Evolutionary conservation across 306 rosid genomes (phyloP).

Genomic region (Fragaria ananassa): DNA sequence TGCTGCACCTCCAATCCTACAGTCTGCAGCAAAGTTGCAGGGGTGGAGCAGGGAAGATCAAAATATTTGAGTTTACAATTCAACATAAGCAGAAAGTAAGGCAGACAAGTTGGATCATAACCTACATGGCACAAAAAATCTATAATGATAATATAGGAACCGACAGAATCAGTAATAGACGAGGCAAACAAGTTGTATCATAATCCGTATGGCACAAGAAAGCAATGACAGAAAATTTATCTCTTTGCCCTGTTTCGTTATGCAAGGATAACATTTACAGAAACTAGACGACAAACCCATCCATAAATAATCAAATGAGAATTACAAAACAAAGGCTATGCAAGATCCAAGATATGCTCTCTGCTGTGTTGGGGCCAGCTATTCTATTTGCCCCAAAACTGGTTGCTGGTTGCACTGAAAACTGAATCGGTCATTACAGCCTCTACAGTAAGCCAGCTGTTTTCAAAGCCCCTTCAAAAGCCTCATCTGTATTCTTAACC

Average conservation of each 20-base stretch:
- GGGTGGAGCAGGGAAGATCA: too few species aligned
- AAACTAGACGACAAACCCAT: not conserved
- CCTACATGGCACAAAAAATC: not conserved
- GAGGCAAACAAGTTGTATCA: not conserved
- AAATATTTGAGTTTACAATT: not conserved
- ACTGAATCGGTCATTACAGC: not conserved
- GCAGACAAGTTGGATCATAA: not conserved
- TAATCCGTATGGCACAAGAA: not conserved
- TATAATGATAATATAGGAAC: not conserved
- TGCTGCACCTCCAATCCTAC: too few species aligned
- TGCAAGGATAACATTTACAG: conserved; percentile 5
- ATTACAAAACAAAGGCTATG: not conserved
- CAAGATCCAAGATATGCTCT: not conserved
- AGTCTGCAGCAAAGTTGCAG: too few species aligned
- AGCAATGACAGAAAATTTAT: not conserved
- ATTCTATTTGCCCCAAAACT: not conserved
- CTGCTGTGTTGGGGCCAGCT: not conserved
- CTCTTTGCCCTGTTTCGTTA: not conserved
- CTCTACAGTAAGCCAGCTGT: conserved; percentile 50
- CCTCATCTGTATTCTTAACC: conserved; percentile 40
- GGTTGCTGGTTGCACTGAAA: not conserved
- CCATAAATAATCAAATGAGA: not conserved
- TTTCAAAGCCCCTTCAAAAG: conserved; percentile 52
- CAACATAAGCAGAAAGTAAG: not conserved
- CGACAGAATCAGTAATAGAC: not conserved